phyloP scores from a whole-genome alignment of 768 basidiomycete genomes.

The Sistotremastrum suecicum region DNA sequence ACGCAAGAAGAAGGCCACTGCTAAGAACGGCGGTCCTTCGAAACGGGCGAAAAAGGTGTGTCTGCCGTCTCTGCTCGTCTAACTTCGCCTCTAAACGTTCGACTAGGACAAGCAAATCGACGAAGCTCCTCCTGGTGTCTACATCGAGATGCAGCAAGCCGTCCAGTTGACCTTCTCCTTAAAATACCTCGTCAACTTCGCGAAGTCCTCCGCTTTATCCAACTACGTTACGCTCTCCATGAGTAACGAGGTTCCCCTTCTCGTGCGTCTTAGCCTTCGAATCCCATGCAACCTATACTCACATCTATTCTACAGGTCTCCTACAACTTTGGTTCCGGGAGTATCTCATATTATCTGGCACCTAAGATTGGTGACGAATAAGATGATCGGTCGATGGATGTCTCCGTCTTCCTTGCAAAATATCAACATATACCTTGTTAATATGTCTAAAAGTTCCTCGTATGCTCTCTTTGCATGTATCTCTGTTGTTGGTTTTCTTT shows the following conservation, averaged over 20 bases:
- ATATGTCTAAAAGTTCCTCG: no score
- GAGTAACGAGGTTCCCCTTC: slow-evolving; percentile 83
- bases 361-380: slow-evolving; percentile 89
- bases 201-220: slow-evolving; percentile 71
- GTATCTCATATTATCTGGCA: slow-evolving; percentile 89
- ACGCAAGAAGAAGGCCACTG: slow-evolving; percentile 49
- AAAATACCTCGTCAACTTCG: slow-evolving; percentile 95
- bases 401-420: no score
- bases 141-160: slow-evolving; percentile 78
- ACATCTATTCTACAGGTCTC: slow-evolving; percentile 41
- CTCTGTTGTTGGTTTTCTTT: no score
- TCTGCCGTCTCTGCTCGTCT: no score
- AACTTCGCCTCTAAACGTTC: slow-evolving; percentile 8
- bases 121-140: slow-evolving; percentile 38
- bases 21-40: slow-evolving; percentile 34
- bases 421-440: no score
- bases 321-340: slow-evolving; percentile 80
- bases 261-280: slow-evolving; percentile 33
- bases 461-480: no score
- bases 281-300: background rate
- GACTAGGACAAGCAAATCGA: slow-evolving; percentile 33
- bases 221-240: slow-evolving; percentile 70
- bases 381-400: slow-evolving; percentile 1
- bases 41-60: slow-evolving; percentile 44
- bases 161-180: slow-evolving; percentile 90